These are phyloP conservation scores for Camellia japonica DNA, from an alignment of 148 eudicot species.

Conservation along the genomic window DNA sequence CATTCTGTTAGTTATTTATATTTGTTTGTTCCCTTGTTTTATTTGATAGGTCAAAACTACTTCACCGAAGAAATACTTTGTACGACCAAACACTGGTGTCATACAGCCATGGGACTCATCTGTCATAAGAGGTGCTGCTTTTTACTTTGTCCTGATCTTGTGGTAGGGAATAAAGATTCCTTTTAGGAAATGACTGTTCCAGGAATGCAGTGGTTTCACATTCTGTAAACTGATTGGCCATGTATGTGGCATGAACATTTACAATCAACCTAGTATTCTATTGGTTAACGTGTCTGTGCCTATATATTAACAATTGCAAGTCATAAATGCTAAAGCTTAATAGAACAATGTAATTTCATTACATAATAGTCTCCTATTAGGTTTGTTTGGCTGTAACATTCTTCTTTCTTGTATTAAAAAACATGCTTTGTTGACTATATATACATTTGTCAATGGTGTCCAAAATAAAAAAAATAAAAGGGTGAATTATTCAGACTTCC, in stretches of 20 bases:
- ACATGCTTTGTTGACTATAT: neutral
- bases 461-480: too few relatives aligned
- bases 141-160: neutral
- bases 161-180: neutral
- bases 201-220: neutral
- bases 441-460: neutral
- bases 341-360: too few relatives aligned
- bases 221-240: conserved; percentile 1
- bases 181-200: neutral
- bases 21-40: neutral
- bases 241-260: neutral
- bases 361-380: neutral
- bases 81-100: conserved; percentile 90
- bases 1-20: conserved; percentile 4
- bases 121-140: conserved; percentile 68
- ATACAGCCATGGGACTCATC: conserved; percentile 84
- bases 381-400: neutral
- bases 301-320: too few relatives aligned
- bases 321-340: too few relatives aligned
- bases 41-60: conserved; percentile 84
- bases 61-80: conserved; percentile 89
- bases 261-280: neutral
- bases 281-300: neutral
- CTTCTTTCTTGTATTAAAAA: neutral
- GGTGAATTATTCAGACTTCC: too few relatives aligned